Evolutionary conservation across 495 filamentous ascomycete genomes (phyloP).

Genomic region (Coniosporium apollinis): DNA sequence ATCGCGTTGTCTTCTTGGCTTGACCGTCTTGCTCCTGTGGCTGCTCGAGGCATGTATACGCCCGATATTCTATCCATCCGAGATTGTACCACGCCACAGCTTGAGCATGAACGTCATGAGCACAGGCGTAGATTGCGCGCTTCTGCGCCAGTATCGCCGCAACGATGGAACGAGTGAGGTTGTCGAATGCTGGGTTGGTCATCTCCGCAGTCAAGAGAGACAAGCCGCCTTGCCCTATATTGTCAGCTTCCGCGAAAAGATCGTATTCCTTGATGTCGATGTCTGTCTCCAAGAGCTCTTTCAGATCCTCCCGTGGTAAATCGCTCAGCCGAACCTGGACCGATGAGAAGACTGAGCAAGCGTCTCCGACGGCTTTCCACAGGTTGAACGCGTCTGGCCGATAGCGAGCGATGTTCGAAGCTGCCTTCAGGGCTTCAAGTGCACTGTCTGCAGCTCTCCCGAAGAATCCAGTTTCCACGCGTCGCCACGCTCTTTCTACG

Average conservation of each 20-base stretch:
- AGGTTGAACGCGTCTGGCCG: conserved; percentile 67
- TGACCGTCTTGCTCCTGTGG: conserved; percentile 23
- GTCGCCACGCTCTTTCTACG: conserved; percentile 61
- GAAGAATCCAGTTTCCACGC: conserved; percentile 65
- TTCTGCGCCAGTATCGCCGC: conserved; percentile 74
- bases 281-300: conserved; percentile 35
- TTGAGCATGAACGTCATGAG: conserved; percentile 71
- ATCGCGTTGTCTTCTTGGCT: conserved; percentile 35
- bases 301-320: conserved; percentile 39
- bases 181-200: conserved; percentile 29
- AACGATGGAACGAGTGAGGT: conserved; percentile 36
- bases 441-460: conserved; percentile 59
- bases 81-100: conserved; percentile 94
- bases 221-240: conserved; percentile 37
- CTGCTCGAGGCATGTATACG: conserved; percentile 44
- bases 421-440: conserved; percentile 37
- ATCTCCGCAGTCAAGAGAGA: conserved; percentile 15
- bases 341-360: conserved; percentile 64
- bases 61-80: conserved; percentile 79
- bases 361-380: conserved; percentile 89
- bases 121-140: conserved; percentile 56
- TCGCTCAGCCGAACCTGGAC: conserved; percentile 45
- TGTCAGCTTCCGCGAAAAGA: conserved; percentile 52
- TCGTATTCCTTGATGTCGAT: conserved; percentile 38
- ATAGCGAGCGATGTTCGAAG: conserved; percentile 32